Evolutionary conservation across 1,139 yeast genomes (phyloP).

Genomic region (Debaryomycetaceae sp.): DNA sequence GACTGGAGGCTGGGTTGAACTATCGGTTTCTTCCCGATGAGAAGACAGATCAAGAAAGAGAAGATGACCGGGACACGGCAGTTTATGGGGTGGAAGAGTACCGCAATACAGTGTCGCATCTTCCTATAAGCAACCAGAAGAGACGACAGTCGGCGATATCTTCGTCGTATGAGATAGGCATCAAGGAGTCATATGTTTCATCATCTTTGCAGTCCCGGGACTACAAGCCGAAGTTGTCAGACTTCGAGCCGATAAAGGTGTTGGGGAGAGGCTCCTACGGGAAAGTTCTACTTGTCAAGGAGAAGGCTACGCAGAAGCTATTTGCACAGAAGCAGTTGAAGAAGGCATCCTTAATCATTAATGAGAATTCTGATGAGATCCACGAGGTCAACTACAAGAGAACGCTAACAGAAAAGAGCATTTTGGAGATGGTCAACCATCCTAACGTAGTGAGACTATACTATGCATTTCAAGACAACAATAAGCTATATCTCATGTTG

Average conservation of each 20-base stretch:
- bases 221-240: slow-evolving; percentile 41
- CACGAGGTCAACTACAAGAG: slow-evolving; percentile 34
- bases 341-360: slow-evolving; percentile 56
- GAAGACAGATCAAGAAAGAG: slow-evolving; percentile 1
- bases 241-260: slow-evolving; percentile 75
- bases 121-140: slow-evolving; percentile 8
- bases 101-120: slow-evolving; percentile 6
- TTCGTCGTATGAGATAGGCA: slow-evolving; percentile 22
- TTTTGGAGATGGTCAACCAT: slow-evolving; percentile 54
- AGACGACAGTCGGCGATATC: slow-evolving; percentile 15
- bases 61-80: background rate
- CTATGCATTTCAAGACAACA: slow-evolving; percentile 85
- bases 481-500: slow-evolving; percentile 72
- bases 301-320: slow-evolving; percentile 58
- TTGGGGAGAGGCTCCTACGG: slow-evolving; percentile 94
- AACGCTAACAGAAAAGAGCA: slow-evolving; percentile 42
- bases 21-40: slow-evolving; percentile 14
- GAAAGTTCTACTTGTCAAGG: slow-evolving; percentile 76
- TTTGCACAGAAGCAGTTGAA: slow-evolving; percentile 89
- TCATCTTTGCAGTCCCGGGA: slow-evolving; percentile 15
- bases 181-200: slow-evolving; percentile 25
- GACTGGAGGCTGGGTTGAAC: slow-evolving; percentile 9
- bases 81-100: slow-evolving; percentile 3
- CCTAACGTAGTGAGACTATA: slow-evolving; percentile 85
- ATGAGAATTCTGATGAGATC: slow-evolving; percentile 34